Evolutionary conservation across 1,284 basidiomycete genomes (phyloP), one percentile per base, ranked within the genome.

Genomic region (Ceratobasidium theobromae): DNA sequence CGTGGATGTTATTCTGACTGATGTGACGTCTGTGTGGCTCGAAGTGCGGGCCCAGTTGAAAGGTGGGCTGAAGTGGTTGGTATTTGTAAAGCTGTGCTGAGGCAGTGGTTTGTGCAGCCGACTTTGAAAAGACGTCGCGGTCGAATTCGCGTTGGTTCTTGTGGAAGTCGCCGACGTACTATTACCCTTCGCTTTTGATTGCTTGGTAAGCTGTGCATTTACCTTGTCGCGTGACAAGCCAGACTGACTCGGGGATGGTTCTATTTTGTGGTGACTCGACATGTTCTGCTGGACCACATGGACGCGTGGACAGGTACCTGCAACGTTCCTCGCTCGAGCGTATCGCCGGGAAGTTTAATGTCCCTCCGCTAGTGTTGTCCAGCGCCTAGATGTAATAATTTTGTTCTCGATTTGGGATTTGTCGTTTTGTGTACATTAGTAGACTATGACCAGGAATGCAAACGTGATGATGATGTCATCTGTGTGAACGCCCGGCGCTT

Each of bases 1-100:
- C 68, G 90, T 93, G 21, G 85, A 89, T 73, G 93, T 87, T 9
- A 91, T 99, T 71, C 83, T 99, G 69, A 96, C 94, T 3, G 96
- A 99, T 71, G 79, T 84, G 67, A 93, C 93, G 4, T 83, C 84
- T 72, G 84, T 81, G 2, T 94, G 91, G 85, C 79, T 95, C 33
- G 82, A 86, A 53, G 74, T 96, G 70, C 84, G 93, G 49, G 77
- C 79, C 23, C 82, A 85, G 43, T 79, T 95, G 58, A 76, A 80
- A 72, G 78, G 89, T 91, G 71, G 68, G 83, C 77, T 43, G 8
- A 8, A 8, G 35, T 8, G 35, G 9, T 8, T 38, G 9, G 8
- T 8, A 38, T 38, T 38, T 38, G 16, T 8, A 16, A 38, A 38
- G 16, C 35, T 38, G 16, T 23, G 18, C 46, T 43, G 23, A 64